Base-by-base conservation (phyloP, 2,329 filamentous ascomycete genomes). In the Neoscytalidium dimidiatum region DNA sequence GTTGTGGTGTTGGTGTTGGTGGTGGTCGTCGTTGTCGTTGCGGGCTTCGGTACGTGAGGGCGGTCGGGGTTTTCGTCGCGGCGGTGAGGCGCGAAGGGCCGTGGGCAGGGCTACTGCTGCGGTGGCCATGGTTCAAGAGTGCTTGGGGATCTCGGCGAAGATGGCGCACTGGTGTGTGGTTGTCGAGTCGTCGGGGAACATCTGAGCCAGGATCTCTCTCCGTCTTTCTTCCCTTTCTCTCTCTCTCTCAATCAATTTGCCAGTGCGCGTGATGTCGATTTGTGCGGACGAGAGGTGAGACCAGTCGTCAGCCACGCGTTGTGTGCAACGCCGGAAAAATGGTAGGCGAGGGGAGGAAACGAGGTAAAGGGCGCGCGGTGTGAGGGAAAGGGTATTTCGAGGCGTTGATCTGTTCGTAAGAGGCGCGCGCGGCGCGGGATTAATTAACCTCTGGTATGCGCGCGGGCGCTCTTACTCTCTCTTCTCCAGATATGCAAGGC, bases 121-220 rank as follows among this genome's bases (percentile, higher is more conserved):
- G 31, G 58, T 23, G 14, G 58, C 58, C 58, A 62, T 62, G n/a
- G 35, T 21, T 49, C 23, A 44, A n/a, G 38, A 17, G 9, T 14
- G 26, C 26, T 46, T 28, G 28, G 23, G n/a, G 23, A 28, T 21
- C 31, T n/a, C n/a, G n/a, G n/a, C 29, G 26, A 44, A 33, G 52
- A 33, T 17, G 35, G 46, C 58, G 57, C 57, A 62, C 58, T 62
- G 41, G 13, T 44, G 33, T 21, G 58, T 51, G 23, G 41, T 46
- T 19, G 58, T 62, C 5, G 44, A 38, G 19, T 11, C 19, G 44
- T 62, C 58, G 58, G 33, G 46, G 58, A 29, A 62, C 58, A 51
- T 62, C 58, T 62, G 58, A 62, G 58, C 58, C 57, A 33, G 29
- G 13, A n/a, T n/a, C n/a, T n/a, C n/a, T n/a, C n/a, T n/a, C n/a